Evolutionary conservation across 2,329 filamentous ascomycete genomes (phyloP).

Genomic region (Alternaria gaisen): DNA sequence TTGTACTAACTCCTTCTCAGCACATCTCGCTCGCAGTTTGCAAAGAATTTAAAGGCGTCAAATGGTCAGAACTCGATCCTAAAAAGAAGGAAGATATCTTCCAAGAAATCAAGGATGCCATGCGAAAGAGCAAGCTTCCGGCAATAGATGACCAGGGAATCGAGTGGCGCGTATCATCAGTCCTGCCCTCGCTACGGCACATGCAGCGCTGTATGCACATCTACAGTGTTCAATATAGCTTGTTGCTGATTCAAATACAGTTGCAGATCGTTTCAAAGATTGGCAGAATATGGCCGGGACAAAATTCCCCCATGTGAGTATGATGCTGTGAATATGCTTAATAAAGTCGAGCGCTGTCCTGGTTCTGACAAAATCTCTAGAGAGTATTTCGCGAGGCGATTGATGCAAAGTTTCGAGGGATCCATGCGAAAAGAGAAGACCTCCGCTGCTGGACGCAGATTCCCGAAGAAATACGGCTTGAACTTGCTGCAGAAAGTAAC

Average conservation of each 20-base stretch:
- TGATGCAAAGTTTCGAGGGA: conserved; percentile 2
- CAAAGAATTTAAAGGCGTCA: conserved; percentile 4
- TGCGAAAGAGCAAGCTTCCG: not conserved
- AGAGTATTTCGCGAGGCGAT: conserved; percentile 9
- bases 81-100: not conserved
- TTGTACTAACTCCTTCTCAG: conserved; percentile 5
- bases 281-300: not conserved
- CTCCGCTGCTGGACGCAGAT: conserved; percentile 15
- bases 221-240: not conserved
- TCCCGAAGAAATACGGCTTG: conserved; percentile 2
- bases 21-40: conserved; percentile 12
- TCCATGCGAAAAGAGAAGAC: not conserved
- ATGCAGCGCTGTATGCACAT: conserved; percentile 8
- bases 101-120: not conserved
- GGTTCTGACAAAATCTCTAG: not conserved
- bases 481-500: conserved; percentile 7
- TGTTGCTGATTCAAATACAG: not conserved
- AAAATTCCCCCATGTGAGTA: not conserved
- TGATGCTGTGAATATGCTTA: not conserved
- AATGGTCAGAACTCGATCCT: conserved; percentile 1
- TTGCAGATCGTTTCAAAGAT: not conserved
- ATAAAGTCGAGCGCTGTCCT: not conserved
- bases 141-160: conserved; percentile 7
- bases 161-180: conserved; percentile 12
- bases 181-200: conserved; percentile 9